Evolutionary conservation across 108 stramenopile genomes (phyloP), one percentile per base, ranked within the genome.

Genomic region (Cyclotella cryptica): DNA sequence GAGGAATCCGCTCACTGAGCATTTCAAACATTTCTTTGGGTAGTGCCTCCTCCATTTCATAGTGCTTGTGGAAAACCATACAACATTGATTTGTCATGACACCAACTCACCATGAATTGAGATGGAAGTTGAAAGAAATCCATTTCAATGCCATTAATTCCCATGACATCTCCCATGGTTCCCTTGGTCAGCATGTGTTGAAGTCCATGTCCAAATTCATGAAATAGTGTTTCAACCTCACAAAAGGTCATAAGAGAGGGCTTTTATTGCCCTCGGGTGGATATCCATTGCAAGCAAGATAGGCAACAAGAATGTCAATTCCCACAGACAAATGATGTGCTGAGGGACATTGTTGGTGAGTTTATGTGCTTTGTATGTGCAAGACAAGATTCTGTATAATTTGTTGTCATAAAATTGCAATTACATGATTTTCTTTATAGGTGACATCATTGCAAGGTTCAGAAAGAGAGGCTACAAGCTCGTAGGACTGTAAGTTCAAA

Each of bases 101-200:
- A 97, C 97, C 98, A 99, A 77, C 98, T 98, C 69, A 98, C 99
- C 99, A 99, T 99, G 87, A 98, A 99, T 81, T 99, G 98, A 6
- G 85, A 94, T 0, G 98, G 98, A 53, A 99, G 88, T 70, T 99
- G 98, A 0, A 99, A 98, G 27, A 98, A 98, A 87, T 99, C 99
- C 98, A 98, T 98, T 55, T 76, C 74, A 11, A 99, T 90, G 26
- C 94, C 95, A 71, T 95, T 97, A 86, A 98, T 98, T 14, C 99
- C 98, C n/a, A 98, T 95, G 64, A 97, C 98, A 72, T 98, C 98
- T 46, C 97, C 98, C 49, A 98, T 88, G 13, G 92, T 81, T 11
- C 96, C 96, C 1, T 73, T 85, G 17, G 99, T 99, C 24, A 98
- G 84, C 98, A 98, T 98, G 89, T 99, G 98, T 72, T 98, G 96